These are phyloP conservation scores for Madurella fahalii DNA, from an alignment of 2,329 filamentous ascomycete genomes.

Conservation along the genomic window DNA sequence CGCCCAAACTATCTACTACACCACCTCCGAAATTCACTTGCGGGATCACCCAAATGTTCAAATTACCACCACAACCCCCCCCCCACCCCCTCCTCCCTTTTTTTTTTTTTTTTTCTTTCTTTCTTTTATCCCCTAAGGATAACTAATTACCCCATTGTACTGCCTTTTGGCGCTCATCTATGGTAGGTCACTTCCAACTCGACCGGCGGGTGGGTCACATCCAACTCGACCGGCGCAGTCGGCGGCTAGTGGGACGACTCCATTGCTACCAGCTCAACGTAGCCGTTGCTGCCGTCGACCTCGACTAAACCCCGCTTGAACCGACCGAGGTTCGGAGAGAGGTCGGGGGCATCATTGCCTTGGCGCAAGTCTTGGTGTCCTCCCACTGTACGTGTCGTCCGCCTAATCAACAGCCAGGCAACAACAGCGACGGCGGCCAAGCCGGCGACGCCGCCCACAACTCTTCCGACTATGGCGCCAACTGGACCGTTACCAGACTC, in stretches of 20 bases:
- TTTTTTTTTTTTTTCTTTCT: no score
- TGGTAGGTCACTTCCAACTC: constrained; percentile 12
- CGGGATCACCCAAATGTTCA: no score
- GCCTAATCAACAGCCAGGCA: constrained; percentile 15
- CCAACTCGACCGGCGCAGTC: constrained; percentile 8
- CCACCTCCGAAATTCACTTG: no score
- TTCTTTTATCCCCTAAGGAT: no score
- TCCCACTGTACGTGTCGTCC: not conserved
- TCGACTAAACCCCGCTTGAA: not conserved
- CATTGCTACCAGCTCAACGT: constrained; percentile 1
- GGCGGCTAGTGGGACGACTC: not conserved
- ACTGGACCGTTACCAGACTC: not conserved
- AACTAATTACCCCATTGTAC: no score
- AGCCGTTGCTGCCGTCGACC: not conserved
- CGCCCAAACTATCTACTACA: no score
- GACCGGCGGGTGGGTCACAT: constrained; percentile 1
- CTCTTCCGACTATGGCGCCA: constrained; percentile 16
- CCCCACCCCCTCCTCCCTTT: no score
- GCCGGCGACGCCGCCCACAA: constrained; percentile 17
- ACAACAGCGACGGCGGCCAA: constrained; percentile 7
- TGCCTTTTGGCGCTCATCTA: no score
- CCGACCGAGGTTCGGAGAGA: not conserved
- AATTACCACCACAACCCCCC: no score
- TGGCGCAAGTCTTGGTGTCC: not conserved
- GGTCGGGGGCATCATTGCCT: not conserved